Base-by-base conservation (phyloP, 2,329 filamentous ascomycete genomes). In the Fusarium newnesense region DNA sequence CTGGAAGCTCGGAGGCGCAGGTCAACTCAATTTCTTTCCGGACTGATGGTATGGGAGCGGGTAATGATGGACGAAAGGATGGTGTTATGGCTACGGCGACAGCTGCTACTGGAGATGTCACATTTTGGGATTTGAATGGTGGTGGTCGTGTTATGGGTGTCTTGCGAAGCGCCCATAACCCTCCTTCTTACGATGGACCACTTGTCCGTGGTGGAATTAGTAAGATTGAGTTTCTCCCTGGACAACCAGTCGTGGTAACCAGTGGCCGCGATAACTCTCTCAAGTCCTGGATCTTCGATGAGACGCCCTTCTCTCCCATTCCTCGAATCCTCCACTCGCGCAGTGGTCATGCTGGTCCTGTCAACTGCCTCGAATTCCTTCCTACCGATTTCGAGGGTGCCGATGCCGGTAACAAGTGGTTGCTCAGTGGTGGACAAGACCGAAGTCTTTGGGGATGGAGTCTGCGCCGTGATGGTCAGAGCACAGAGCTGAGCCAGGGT, bases 361-460 rank as follows among this genome's bases (percentile, higher is more conserved):
- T 98, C 60, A 95, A 92, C 39, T 92, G 90, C 59, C 87, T 99
- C 36, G 88, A 92, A 67, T 99, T 98, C 82, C 83, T 98, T 32
- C 96, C 96, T 2, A 91, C 94, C 0, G 92, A 95, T 75, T 96
- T 96, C 44, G 96, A 98, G 77, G 96, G 95, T 21, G 91, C 94
- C 11, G 96, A 98, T 75, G 91, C 92, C 47, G 91, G 91, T 50
- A 96, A 96, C 64, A 98, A 98, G 83, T 98, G 96, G 96, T 85
- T 98, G 11, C 86, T 99, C 62, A 98, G 95, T 78, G 94, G 94
- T 75, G 95, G 95, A 67, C 89, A 91, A 77, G 97, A 99, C 79
- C 90, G 95, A 74, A 98, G 95, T 81, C 86, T 99, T 5, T 98
- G 96, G 96, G 96, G 94, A 4, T 97, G 97, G 91, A 98, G 95